Conservation (phyloP, 2,329 filamentous ascomycete genomes). For the Phaeophleospora eucalypticola region DNA sequence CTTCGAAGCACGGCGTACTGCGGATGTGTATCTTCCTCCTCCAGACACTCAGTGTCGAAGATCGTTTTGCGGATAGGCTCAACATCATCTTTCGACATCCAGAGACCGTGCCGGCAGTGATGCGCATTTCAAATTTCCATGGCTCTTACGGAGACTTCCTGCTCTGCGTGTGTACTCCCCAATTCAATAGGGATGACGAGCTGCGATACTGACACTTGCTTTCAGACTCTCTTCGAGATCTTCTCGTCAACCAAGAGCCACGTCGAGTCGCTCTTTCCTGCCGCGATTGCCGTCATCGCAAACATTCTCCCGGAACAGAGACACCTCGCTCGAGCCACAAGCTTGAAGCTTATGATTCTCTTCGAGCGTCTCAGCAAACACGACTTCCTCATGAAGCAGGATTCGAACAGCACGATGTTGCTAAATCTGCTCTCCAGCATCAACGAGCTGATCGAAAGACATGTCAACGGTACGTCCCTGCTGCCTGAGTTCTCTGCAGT, state of each 20-base stretch:
- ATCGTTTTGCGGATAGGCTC: constrained; percentile 81
- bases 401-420: constrained; percentile 79
- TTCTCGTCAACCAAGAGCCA: constrained; percentile 89
- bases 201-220: constrained; percentile 8
- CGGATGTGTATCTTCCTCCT: constrained; percentile 97
- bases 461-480: constrained; percentile 38
- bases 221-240: constrained; percentile 82
- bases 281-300: constrained; percentile 85
- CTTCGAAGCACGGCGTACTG: constrained; percentile 84
- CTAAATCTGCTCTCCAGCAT: constrained; percentile 81
- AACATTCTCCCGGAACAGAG: constrained; percentile 86
- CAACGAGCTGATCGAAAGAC: constrained; percentile 84
- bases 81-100: constrained; percentile 87
- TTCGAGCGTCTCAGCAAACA: constrained; percentile 92
- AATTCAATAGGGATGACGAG: neutral
- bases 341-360: constrained; percentile 78
- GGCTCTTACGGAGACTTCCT: constrained; percentile 93
- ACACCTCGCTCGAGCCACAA: constrained; percentile 67
- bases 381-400: constrained; percentile 86
- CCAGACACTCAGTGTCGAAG: constrained; percentile 90
- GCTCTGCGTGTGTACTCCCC: constrained; percentile 70
- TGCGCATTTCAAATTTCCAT: constrained; percentile 77
- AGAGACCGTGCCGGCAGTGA: constrained; percentile 76
- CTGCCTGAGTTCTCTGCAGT: neutral
- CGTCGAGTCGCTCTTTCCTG: constrained; percentile 85